Evolutionary conservation across 495 filamentous ascomycete genomes (phyloP).

Genomic region (Umbilicaria muhlenbergii): DNA sequence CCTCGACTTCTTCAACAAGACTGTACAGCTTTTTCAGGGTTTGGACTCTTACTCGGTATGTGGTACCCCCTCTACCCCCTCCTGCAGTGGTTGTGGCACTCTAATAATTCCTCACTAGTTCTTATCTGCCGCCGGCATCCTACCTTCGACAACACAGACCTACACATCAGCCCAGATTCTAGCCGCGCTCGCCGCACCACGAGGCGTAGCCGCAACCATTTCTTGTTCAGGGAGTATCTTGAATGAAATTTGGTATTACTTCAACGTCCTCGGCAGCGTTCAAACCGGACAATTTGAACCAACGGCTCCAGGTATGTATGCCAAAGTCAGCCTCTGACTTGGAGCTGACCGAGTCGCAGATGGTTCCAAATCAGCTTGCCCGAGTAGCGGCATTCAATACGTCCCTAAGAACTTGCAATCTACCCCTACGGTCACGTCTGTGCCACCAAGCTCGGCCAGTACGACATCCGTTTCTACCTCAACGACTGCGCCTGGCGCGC

Average conservation of each 20-base stretch:
- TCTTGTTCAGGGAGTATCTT: slow-evolving; percentile 45
- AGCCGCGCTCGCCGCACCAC: slow-evolving; percentile 41
- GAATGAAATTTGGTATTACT: slow-evolving; percentile 77
- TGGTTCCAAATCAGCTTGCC: slow-evolving; percentile 47
- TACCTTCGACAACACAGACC: slow-evolving; percentile 25
- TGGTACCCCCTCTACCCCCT: neutral
- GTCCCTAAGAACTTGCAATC: slow-evolving; percentile 37
- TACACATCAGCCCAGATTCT: slow-evolving; percentile 52
- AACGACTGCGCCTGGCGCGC: slow-evolving; percentile 27
- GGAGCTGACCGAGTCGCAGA: slow-evolving; percentile 19
- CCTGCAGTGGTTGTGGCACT: neutral
- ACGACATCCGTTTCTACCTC: slow-evolving; percentile 20
- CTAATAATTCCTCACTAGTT: slow-evolving; percentile 14
- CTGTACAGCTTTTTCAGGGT: slow-evolving; percentile 32
- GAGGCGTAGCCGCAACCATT: slow-evolving; percentile 52
- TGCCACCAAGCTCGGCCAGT: slow-evolving; percentile 17
- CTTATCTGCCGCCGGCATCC: slow-evolving; percentile 31
- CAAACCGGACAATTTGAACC: slow-evolving; percentile 63
- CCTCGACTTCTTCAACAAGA: slow-evolving; percentile 43
- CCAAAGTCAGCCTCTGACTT: neutral
- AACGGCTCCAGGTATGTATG: slow-evolving; percentile 34
- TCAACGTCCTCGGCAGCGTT: slow-evolving; percentile 61
- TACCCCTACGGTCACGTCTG: slow-evolving; percentile 13
- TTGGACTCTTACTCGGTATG: slow-evolving; percentile 29
- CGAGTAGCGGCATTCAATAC: slow-evolving; percentile 45